phyloP scores from a whole-genome alignment of 768 basidiomycete genomes.

The Nidularia pulvinata region DNA sequence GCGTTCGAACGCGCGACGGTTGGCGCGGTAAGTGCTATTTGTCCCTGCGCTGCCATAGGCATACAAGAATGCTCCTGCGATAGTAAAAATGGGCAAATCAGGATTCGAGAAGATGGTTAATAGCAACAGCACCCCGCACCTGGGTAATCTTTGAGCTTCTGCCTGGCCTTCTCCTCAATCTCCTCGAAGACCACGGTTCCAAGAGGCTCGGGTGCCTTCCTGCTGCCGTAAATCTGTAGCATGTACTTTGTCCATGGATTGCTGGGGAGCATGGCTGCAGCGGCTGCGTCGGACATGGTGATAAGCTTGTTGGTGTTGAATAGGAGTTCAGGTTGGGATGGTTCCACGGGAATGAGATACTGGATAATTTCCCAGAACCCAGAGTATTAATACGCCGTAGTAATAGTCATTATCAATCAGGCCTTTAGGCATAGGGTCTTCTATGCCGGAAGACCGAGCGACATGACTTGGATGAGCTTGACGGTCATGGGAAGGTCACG shows the following conservation, averaged over 20 bases:
- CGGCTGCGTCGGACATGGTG: too few species aligned
- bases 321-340: too few species aligned
- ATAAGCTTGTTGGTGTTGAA: too few species aligned
- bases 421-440: too few species aligned
- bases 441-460: too few species aligned
- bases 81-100: not conserved
- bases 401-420: too few species aligned
- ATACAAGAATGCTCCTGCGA: constrained; percentile 68
- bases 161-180: constrained; percentile 66
- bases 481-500: too few species aligned
- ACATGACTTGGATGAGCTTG: too few species aligned
- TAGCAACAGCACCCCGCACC: constrained; percentile 30
- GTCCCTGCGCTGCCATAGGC: constrained; percentile 79
- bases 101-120: not conserved
- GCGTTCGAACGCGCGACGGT: constrained; percentile 60
- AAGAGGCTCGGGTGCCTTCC: constrained; percentile 40
- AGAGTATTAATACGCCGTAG: too few species aligned
- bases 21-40: constrained; percentile 63
- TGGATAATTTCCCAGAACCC: too few species aligned
- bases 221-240: constrained; percentile 32
- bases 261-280: not conserved
- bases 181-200: constrained; percentile 64
- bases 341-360: too few species aligned
- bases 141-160: constrained; percentile 56
- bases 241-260: constrained; percentile 41